Base-by-base conservation (phyloP, 495 filamentous ascomycete genomes). In the Aspergillus incahuasiensis region DNA sequence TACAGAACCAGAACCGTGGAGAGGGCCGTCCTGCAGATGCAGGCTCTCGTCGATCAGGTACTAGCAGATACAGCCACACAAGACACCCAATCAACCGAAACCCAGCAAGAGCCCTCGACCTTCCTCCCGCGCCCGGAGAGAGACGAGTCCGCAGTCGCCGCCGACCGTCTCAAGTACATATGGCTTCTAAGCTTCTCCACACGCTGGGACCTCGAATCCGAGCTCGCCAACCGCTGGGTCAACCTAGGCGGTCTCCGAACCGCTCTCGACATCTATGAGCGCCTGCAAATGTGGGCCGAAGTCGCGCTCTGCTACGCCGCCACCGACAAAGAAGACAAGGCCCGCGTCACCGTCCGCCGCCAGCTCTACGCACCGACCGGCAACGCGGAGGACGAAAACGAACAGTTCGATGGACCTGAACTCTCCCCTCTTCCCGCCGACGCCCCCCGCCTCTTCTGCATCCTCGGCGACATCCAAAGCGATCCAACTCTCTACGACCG, bases 41-140 rank as follows among this genome's bases (percentile, higher is more conserved):
- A 99, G 73, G 92, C 91, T 2, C 80, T 99, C 12, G 92, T 97
- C 28, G 94, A 99, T 56, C 94, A 99, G 61, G 86, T 99, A 51
- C 85, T 99, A 54, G 89, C 89, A 0, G 92, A 97, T 48, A 97
- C 92, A 0, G 79, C 85, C 3, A 70, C 75, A 4, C 41, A 59
- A 41, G 68, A 70, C 41, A 54, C 69, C 43, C 48, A 70, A 42
- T 56, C 68, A 21, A 57, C 63, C 41, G 48, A 62, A 42, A 48
- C 59, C 21, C 42, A 46, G 6, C 52, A 64, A 30, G 62, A 74
- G 9, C 70, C 72, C 5, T 85, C 87, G 0, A 89, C 89, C 3
- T 97, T 99, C 76, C 81, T 99, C 21, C 91, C 94, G 2, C 78
- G 82, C 39, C 77, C 90, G 0, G 88, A 88, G 66, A 71, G 84